These are phyloP conservation scores for Protea cynaroides DNA, from an alignment of 164 flowering plant species.

Conservation along the genomic window DNA sequence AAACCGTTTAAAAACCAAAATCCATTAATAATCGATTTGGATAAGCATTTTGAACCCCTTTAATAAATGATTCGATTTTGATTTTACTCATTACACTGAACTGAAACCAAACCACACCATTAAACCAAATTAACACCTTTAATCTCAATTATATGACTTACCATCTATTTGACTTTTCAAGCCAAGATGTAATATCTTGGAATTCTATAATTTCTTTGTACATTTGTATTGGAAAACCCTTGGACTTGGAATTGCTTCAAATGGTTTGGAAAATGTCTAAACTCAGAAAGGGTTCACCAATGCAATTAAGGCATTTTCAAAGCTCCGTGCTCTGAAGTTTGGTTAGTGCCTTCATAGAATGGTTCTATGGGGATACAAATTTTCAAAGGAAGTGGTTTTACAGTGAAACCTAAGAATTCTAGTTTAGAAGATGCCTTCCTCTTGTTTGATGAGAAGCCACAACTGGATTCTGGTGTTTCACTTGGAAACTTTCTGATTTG, in stretches of 20 bases:
- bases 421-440: conserved; percentile 19
- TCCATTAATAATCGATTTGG: too few relatives aligned
- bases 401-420: conserved; percentile 41
- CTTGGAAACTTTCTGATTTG: too few relatives aligned
- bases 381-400: conserved; percentile 28
- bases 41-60: too few relatives aligned
- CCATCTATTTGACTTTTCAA: too few relatives aligned
- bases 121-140: too few relatives aligned
- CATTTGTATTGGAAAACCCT: conserved; percentile 30
- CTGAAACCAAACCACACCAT: too few relatives aligned
- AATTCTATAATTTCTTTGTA: conserved; percentile 39
- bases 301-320: conserved; percentile 58
- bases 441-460: conserved; percentile 6
- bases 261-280: conserved; percentile 49
- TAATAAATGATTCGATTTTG: too few relatives aligned
- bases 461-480: too few relatives aligned
- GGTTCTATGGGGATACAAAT: conserved; percentile 33
- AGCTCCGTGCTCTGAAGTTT: conserved; percentile 23
- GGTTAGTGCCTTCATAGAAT: conserved; percentile 50
- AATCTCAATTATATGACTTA: too few relatives aligned
- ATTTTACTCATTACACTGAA: too few relatives aligned
- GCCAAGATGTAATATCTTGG: conserved; percentile 33
- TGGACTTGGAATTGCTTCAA: conserved; percentile 23
- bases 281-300: conserved; percentile 45
- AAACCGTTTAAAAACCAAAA: too few relatives aligned